A percentile compares a stretch with the other conserved stretches of the same genome.
Evolutionary conservation across 768 basidiomycete species (phyloP).

Genomic region (Pholiota conissans): DNA sequence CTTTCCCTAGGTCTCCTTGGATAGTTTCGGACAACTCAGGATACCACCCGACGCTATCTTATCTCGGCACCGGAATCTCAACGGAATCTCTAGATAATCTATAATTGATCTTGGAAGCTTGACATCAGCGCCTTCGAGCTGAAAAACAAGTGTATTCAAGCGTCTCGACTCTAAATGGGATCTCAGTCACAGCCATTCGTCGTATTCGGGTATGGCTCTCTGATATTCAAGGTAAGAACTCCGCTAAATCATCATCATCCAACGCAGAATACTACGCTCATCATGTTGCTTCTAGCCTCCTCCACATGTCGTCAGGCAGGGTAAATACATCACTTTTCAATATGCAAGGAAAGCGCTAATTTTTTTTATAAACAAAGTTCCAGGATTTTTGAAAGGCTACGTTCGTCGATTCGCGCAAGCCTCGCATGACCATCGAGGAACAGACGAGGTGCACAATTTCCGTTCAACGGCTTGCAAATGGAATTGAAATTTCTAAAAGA

Average conservation of each 20-base stretch:
- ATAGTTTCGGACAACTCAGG: too few species aligned
- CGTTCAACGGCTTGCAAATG: background rate
- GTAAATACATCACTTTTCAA: constrained; percentile 33
- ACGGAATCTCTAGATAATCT: background rate
- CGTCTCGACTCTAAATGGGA: background rate
- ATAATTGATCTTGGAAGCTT: background rate
- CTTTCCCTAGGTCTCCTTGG: background rate
- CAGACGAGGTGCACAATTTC: constrained; percentile 59
- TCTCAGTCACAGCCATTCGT: constrained; percentile 44
- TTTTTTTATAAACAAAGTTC: too few species aligned
- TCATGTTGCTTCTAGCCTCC: constrained; percentile 84
- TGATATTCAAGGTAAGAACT: constrained; percentile 92
- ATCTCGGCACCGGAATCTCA: background rate
- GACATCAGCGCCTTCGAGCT: too few species aligned
- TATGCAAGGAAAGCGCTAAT: too few species aligned
- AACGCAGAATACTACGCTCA: too few species aligned
- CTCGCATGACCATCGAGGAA: constrained; percentile 92
- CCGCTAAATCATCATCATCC: background rate
- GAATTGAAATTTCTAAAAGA: constrained; percentile 36
- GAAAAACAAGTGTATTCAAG: too few species aligned
- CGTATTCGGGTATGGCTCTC: constrained; percentile 91
- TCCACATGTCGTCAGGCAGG: constrained; percentile 71
- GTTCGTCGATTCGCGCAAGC: constrained; percentile 89
- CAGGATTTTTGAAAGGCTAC: constrained; percentile 89
- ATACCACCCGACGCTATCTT: too few species aligned